Evolutionary conservation across 1,139 yeast species (phyloP).

Genomic region (Zygotorulaspora mrakii): DNA sequence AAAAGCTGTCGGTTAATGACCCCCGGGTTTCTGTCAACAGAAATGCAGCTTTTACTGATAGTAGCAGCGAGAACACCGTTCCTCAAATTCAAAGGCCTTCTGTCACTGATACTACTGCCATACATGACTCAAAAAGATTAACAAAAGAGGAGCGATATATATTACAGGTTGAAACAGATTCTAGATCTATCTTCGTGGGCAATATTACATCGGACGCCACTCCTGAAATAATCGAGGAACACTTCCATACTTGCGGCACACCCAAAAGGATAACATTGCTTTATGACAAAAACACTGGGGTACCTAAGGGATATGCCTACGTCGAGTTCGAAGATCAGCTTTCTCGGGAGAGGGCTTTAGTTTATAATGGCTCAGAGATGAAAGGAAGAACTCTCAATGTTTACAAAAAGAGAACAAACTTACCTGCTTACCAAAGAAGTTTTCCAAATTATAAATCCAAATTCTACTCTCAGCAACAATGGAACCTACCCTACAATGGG

Average conservation of each 20-base stretch:
- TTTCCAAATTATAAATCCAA: slow-evolving; percentile 9
- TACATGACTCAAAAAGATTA: slow-evolving; percentile 6
- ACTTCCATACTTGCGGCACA: slow-evolving; percentile 68
- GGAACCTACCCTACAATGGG: slow-evolving; percentile 9
- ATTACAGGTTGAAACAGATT: slow-evolving; percentile 53
- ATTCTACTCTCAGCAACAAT: slow-evolving; percentile 13
- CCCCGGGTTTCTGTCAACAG: too few species aligned
- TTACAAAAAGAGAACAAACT: slow-evolving; percentile 61
- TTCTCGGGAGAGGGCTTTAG: slow-evolving; percentile 51
- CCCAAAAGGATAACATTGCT: slow-evolving; percentile 78
- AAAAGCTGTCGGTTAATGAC: slow-evolving; percentile 2
- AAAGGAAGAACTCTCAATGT: slow-evolving; percentile 57
- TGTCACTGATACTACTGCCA: neutral
- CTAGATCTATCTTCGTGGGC: slow-evolving; percentile 81
- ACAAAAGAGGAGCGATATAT: slow-evolving; percentile 26
- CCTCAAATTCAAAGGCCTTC: neutral
- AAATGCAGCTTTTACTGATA: too few species aligned
- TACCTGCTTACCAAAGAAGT: slow-evolving; percentile 50
- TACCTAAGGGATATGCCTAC: slow-evolving; percentile 68
- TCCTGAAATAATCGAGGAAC: slow-evolving; percentile 77
- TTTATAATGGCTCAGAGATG: slow-evolving; percentile 49
- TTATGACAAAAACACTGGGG: slow-evolving; percentile 45
- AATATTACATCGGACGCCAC: slow-evolving; percentile 79
- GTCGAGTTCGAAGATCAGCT: slow-evolving; percentile 54
- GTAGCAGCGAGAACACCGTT: too few species aligned